A percentile compares a stretch with the other conserved stretches of the same genome.
Evolutionary conservation across 148 eudicot species (phyloP).

Genomic region (Nepenthes gracilis): DNA sequence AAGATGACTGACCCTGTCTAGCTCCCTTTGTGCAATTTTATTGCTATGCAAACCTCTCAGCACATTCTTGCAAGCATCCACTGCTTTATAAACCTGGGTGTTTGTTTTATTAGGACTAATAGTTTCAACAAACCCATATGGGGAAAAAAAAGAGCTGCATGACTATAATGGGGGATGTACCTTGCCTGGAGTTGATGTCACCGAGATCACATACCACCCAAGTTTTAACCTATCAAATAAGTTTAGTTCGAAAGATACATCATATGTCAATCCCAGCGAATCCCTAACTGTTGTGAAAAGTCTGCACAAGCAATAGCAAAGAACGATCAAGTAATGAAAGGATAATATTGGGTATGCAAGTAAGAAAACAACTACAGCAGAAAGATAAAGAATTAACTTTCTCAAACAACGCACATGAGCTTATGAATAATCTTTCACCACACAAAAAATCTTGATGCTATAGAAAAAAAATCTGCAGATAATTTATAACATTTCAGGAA

Average conservation of each 20-base stretch:
- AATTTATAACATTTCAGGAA: too few species aligned
- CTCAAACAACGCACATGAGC: too few species aligned
- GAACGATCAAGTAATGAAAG: background rate
- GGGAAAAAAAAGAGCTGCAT: background rate
- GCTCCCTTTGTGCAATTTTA: constrained; percentile 62
- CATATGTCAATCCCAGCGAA: constrained; percentile 95
- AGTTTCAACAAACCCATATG: constrained; percentile 2
- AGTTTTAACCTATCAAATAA: constrained; percentile 85
- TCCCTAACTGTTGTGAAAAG: constrained; percentile 97
- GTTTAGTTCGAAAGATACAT: constrained; percentile 89
- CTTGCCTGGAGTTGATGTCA: constrained; percentile 96
- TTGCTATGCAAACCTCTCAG: constrained; percentile 82
- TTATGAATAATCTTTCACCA: too few species aligned
- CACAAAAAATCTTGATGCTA: too few species aligned
- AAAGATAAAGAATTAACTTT: too few species aligned
- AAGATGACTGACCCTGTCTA: constrained; percentile 69
- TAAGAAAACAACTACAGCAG: too few species aligned
- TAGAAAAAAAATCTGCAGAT: too few species aligned
- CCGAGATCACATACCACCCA: constrained; percentile 98
- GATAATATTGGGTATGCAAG: background rate
- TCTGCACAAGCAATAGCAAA: constrained; percentile 29
- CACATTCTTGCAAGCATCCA: constrained; percentile 97
- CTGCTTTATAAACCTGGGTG: constrained; percentile 85
- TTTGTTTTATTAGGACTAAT: constrained; percentile 7
- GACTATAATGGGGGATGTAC: constrained; percentile 23